A percentile compares a stretch with the other conserved stretches of the same genome.
Evolutionary conservation across 495 filamentous ascomycete genomes (phyloP).

Genomic region (Hypoxylon lenormandii): DNA sequence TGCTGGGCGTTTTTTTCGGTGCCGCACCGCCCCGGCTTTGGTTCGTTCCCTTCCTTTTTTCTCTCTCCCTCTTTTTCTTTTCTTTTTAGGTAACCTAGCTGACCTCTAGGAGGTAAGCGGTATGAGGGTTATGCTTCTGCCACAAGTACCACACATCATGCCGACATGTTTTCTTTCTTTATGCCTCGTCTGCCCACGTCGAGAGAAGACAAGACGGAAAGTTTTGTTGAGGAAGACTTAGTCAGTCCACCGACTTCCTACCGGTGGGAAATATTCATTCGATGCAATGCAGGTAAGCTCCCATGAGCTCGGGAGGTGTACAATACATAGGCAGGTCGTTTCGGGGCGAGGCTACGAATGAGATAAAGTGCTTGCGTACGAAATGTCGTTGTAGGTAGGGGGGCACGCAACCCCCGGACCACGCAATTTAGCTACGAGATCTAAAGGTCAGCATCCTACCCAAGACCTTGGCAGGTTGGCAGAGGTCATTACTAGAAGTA

Average conservation of each 20-base stretch:
- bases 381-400: not conserved
- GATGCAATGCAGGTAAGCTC: not conserved
- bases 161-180: not conserved
- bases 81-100: too few relatives aligned
- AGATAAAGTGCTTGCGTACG: not conserved
- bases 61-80: not conserved
- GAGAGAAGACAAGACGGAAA: not conserved
- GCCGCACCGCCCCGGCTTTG: conserved; percentile 1
- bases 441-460: conserved; percentile 35
- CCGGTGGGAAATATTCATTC: not conserved
- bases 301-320: not conserved
- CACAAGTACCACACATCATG: too few relatives aligned
- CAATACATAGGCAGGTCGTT: not conserved
- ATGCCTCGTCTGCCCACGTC: too few relatives aligned
- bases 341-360: conserved; percentile 16
- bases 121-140: too few relatives aligned
- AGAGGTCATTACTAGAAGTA: conserved; percentile 31
- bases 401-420: conserved; percentile 19
- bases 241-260: not conserved
- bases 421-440: conserved; percentile 36
- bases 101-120: too few relatives aligned
- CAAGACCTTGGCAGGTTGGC: conserved; percentile 45
- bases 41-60: not conserved
- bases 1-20: conserved; percentile 26
- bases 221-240: not conserved